A percentile compares a stretch with the other conserved stretches of the same genome.
These are phyloP conservation scores for Barnettozyma hawaiiensis DNA, from an alignment of 1,139 yeast species.

Conservation along the genomic window DNA sequence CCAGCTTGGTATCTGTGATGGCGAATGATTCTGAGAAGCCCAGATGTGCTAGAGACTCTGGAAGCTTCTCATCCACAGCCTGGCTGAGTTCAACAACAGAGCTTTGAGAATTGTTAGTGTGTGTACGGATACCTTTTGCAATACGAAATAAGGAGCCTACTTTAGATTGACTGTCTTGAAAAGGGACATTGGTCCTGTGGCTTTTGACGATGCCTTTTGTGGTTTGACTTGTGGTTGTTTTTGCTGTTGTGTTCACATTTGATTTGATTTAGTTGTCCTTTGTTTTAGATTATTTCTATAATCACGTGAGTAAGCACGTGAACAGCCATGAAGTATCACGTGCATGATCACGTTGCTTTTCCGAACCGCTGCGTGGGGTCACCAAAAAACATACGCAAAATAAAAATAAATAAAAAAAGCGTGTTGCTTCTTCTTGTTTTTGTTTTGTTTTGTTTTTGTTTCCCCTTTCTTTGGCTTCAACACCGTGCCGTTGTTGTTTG, in stretches of 20 bases:
- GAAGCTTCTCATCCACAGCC: slow-evolving; percentile 40
- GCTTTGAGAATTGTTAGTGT: slow-evolving; percentile 9
- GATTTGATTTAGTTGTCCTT: no score
- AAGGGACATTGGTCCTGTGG: slow-evolving; percentile 8
- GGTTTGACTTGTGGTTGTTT: neutral
- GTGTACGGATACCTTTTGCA: no score
- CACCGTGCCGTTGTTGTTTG: slow-evolving; percentile 1
- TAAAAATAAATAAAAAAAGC: no score
- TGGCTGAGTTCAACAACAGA: slow-evolving; percentile 36
- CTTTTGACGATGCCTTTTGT: neutral
- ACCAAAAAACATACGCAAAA: no score
- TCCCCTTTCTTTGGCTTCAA: neutral
- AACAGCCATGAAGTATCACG: no score
- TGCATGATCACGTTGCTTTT: neutral
- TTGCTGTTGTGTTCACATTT: no score
- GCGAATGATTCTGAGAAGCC: slow-evolving; percentile 61
- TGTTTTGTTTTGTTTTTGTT: neutral
- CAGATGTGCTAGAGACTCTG: slow-evolving; percentile 43
- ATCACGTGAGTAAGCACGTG: no score
- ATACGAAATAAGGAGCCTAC: no score
- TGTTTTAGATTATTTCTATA: no score
- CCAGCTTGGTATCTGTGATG: slow-evolving; percentile 57
- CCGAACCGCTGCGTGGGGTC: no score
- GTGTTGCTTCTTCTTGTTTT: neutral
- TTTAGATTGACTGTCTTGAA: slow-evolving; percentile 17